Conservation (phyloP, 257 asterid species). For the Nicotiana undulata region DNA sequence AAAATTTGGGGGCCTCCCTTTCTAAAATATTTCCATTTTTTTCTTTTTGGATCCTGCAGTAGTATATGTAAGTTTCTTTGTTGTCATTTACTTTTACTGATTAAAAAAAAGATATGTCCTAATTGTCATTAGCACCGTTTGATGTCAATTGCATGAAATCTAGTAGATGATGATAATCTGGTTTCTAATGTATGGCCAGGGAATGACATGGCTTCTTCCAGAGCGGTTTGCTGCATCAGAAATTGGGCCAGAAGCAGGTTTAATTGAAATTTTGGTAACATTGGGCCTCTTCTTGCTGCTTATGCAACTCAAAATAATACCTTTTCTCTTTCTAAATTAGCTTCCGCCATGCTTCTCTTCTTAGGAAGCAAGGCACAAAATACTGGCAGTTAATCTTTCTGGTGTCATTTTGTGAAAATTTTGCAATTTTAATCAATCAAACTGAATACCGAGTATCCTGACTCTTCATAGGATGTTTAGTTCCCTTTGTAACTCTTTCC, state of each 20-base stretch:
- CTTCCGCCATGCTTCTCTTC: not conserved
- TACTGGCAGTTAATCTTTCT: slow-evolving; percentile 3
- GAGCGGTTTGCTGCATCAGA: slow-evolving; percentile 96
- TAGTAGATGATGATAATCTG: not conserved
- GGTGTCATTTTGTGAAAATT: not conserved
- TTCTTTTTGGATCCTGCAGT: not conserved
- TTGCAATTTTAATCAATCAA: not conserved
- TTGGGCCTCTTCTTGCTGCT: slow-evolving; percentile 56
- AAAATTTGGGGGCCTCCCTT: not conserved
- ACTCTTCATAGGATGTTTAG: not conserved
- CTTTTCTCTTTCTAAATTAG: not conserved
- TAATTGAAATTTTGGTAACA: slow-evolving; percentile 90
- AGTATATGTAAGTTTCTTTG: not conserved
- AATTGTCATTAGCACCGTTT: not conserved
- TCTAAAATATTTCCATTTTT: not conserved
- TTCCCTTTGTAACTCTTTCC: not conserved
- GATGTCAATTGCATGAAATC: not conserved
- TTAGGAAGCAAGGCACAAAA: not conserved
- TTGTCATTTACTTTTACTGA: not conserved
- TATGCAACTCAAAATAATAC: slow-evolving; percentile 6
- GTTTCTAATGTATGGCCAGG: slow-evolving; percentile 41
- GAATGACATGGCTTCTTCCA: slow-evolving; percentile 97
- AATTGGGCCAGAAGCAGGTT: slow-evolving; percentile 99
- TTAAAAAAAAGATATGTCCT: not conserved
- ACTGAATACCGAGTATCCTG: not conserved